A percentile compares a stretch with the other conserved stretches of the same genome.
These are phyloP conservation scores for Allium cepa DNA, from an alignment of 106 monocot genomes.

Conservation along the genomic window DNA sequence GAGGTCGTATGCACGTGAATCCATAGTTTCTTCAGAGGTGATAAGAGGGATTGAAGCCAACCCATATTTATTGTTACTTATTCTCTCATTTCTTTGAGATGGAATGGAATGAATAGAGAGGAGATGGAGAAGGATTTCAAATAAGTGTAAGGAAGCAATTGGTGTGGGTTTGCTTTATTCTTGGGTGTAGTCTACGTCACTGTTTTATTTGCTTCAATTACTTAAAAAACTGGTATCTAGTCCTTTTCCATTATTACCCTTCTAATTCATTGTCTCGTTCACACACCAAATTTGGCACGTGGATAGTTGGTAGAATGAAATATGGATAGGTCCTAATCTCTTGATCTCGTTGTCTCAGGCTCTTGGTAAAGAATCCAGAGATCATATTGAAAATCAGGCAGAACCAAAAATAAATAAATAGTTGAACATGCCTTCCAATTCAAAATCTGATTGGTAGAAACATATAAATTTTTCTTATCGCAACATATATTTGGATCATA, in stretches of 20 bases:
- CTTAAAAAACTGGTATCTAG: not conserved
- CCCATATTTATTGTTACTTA: conserved; percentile 21
- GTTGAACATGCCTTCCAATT: too few relatives aligned
- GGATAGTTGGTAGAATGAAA: too few relatives aligned
- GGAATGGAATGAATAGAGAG: not conserved
- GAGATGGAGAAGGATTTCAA: not conserved
- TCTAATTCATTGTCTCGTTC: not conserved
- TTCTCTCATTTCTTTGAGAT: not conserved
- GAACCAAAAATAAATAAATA: too few relatives aligned
- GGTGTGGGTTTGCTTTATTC: conserved; percentile 23
- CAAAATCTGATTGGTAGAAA: too few relatives aligned
- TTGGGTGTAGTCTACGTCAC: conserved; percentile 32
- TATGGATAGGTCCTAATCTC: too few relatives aligned
- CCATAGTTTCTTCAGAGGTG: conserved; percentile 62
- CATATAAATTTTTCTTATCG: too few relatives aligned
- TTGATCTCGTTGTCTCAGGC: too few relatives aligned
- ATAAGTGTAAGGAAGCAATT: conserved; percentile 8
- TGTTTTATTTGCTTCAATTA: conserved; percentile 10
- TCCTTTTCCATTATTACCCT: not conserved
- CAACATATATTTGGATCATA: too few relatives aligned
- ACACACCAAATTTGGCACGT: too few relatives aligned
- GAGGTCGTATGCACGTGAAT: conserved; percentile 35
- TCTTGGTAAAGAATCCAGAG: too few relatives aligned
- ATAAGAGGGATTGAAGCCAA: conserved; percentile 52
- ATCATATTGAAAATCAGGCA: too few relatives aligned